A percentile compares a stretch with the other conserved stretches of the same genome.
Conservation (phyloP, 768 basidiomycete genomes). For the Inosperma sp. region DNA sequence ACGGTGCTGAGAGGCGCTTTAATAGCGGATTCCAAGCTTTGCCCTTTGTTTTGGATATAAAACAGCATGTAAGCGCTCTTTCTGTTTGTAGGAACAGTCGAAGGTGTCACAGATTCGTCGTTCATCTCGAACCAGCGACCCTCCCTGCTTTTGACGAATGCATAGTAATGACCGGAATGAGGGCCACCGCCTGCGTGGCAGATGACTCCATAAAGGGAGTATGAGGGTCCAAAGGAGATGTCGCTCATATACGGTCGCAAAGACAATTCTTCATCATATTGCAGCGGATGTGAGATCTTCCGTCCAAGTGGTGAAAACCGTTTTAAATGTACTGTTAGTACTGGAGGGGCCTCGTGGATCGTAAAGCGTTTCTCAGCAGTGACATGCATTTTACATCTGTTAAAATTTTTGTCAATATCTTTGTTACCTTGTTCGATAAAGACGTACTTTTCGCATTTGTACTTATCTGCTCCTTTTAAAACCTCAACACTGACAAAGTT, state of each 20-base stretch:
- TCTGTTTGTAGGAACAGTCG: constrained; percentile 49
- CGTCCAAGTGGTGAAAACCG: constrained; percentile 88
- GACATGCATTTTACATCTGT: constrained; percentile 88
- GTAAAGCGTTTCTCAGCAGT: constrained; percentile 88
- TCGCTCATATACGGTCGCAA: constrained; percentile 82
- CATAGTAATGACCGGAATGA: constrained; percentile 94
- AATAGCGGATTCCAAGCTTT: constrained; percentile 63
- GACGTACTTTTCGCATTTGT: constrained; percentile 95
- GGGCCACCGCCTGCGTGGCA: constrained; percentile 91
- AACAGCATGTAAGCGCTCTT: constrained; percentile 92
- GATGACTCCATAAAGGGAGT: constrained; percentile 87
- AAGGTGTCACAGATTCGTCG: constrained; percentile 66
- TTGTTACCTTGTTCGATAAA: not conserved
- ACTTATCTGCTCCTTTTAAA: constrained; percentile 89
- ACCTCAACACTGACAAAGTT: constrained; percentile 80
- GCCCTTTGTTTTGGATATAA: constrained; percentile 80
- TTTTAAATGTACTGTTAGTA: constrained; percentile 91
- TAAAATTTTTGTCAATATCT: not conserved
- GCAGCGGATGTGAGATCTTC: constrained; percentile 73
- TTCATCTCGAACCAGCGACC: constrained; percentile 92
- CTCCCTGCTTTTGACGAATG: constrained; percentile 67
- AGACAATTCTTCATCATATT: constrained; percentile 73
- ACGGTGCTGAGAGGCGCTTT: constrained; percentile 28
- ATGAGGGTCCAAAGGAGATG: constrained; percentile 67
- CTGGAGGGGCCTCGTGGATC: constrained; percentile 79